Conservation (phyloP, 2,329 filamentous ascomycete species). For the Colletotrichum zoysiae region DNA sequence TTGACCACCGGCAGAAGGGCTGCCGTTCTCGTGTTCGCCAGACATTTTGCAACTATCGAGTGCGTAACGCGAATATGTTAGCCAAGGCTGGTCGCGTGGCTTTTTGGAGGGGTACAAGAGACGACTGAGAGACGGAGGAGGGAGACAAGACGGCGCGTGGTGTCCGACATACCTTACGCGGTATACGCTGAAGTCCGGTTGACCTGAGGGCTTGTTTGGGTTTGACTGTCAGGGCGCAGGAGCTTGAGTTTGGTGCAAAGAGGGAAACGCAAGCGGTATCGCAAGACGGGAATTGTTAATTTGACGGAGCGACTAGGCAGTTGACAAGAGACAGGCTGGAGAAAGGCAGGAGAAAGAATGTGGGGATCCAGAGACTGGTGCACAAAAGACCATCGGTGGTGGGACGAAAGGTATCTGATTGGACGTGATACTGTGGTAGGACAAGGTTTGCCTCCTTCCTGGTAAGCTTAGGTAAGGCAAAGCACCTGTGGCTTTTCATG, state of each 20-base stretch:
- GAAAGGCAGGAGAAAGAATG: slow-evolving; percentile 9
- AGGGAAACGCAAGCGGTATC: not conserved
- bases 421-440: slow-evolving; percentile 1
- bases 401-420: slow-evolving; percentile 30
- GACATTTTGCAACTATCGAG: slow-evolving; percentile 57
- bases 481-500: not conserved
- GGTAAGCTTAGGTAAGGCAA: not conserved
- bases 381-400: slow-evolving; percentile 15
- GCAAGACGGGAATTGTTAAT: not conserved
- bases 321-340: not conserved
- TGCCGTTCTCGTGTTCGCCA: slow-evolving; percentile 64
- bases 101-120: not conserved
- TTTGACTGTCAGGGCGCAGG: not conserved
- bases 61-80: slow-evolving; percentile 11
- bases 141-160: not conserved
- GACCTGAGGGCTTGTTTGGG: not conserved
- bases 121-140: not conserved
- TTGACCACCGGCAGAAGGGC: slow-evolving; percentile 53
- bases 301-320: not conserved
- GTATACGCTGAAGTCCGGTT: not conserved
- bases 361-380: slow-evolving; percentile 14
- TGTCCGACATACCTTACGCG: not conserved
- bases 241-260: not conserved
- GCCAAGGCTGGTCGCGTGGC: not conserved
- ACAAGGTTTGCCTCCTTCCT: not conserved